Base-by-base conservation (phyloP, 2,329 filamentous ascomycete species). In the Metarhizium guizhouense region DNA sequence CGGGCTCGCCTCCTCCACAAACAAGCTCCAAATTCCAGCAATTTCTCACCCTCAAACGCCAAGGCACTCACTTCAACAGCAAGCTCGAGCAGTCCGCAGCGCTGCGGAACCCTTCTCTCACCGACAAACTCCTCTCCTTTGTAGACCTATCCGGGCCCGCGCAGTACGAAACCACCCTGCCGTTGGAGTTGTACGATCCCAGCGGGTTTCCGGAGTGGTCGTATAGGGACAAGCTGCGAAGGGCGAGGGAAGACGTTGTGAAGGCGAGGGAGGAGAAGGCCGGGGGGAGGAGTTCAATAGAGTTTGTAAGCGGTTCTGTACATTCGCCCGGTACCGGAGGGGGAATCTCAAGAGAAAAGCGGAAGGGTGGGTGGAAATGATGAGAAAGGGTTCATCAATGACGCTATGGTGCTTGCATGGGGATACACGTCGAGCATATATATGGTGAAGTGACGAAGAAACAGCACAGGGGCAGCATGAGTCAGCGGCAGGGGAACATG, bases 31-130 rank as follows among this genome's bases (percentile, higher is more conserved):
- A 90, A 63, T 86, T 93, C 62, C 79, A 83, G 59, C 82, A 84
- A 57, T 93, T 94, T 61, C 79, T 93, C 0, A 77, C 82, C 49
- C 77, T 93, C n/a, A 94, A 94, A 72, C 84, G 82, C 64, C 82
- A 86, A 59, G 85, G 85, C 4, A 77, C 85, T 16, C 89, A 94
- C 70, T 93, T 93, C 76, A 92, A 94, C 68, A 76, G 83, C 62
- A 85, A 87, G 58, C 74, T 94, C 8, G 81, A 86, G 40, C 77
- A 79, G 56, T 87, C 85, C 0, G 72, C 80, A 0, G 82, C 86
- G 7, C 73, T 92, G 57, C 81, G 82, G 53, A 93, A 93, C 65
- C 89, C 89, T 2, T 81, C 80, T 47, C 73, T 92, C 54, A 81
- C 84, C 69, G 83, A 87, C 59, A 90, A 88, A 70, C 75, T 93